Evolutionary conservation across 768 basidiomycete species (phyloP), one percentile per base, ranked within the genome.

Genomic region (Wakefieldia striispora): DNA sequence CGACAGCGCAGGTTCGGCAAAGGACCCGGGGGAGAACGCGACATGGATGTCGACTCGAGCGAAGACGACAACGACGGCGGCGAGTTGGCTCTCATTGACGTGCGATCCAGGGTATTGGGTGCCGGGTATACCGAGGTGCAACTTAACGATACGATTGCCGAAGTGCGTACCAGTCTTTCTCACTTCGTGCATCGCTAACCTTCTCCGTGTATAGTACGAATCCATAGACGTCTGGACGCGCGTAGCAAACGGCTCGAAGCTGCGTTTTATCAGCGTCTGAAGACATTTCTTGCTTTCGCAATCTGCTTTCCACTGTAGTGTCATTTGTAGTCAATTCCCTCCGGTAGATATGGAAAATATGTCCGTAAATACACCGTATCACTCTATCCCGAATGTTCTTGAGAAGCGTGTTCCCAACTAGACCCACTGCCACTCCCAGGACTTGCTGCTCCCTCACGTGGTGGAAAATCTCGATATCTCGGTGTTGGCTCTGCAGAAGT

Each of bases 81-180:
- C 45, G 88, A 91, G 60, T 69, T 97, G 52, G 81, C 83, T 8
- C 83, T 99, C 77, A 79, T 91, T 36, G 93, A 98, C 55, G 82
- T 98, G 49, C 82, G 95, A 27, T 83, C 86, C 40, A 82, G 94
- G 34, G 86, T 97, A 11, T 70, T 95, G 49, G 84, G 83, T 40
- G 84, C 83, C 56, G 95, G 95, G 16, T 97, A 87, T 70, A 97
- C 92, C 13, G 95, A 99, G 65, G 83, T 79, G 2, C 88, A 93
- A 68, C 77, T 99, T 13, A 90, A 87, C 75, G 85, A 91, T 53
- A 90, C 91, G 1, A 86, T 97, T 43, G 60, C 75, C 16, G 77
- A 88, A 75, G 94, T 94, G 62, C 66, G 83, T 64, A 4, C 13
- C 44, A 17, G 21, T 14, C 1, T 46, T 37, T 44, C 51, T 13